phyloP scores from a whole-genome alignment of 768 basidiomycete species.

The Collybia mongolica region DNA sequence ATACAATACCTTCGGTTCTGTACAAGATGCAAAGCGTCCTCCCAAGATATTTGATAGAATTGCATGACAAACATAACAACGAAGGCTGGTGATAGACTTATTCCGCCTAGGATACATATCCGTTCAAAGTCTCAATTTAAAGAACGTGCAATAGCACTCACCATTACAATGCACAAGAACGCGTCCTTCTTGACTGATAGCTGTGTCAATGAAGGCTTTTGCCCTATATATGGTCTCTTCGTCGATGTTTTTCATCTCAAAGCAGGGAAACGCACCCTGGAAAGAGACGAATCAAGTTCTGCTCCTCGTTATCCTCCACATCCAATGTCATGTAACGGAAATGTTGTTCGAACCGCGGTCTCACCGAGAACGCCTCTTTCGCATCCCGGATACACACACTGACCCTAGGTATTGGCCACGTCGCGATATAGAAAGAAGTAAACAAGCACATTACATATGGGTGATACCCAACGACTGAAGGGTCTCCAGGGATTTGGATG shows the following conservation, averaged over 20 bases:
- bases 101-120: slow-evolving; percentile 58
- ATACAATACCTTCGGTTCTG: slow-evolving; percentile 93
- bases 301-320: slow-evolving; percentile 91
- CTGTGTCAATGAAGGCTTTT: slow-evolving; percentile 70
- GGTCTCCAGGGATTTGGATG: slow-evolving; percentile 77
- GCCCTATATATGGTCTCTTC: slow-evolving; percentile 70
- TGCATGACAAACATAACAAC: slow-evolving; percentile 96
- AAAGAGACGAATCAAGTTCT: slow-evolving; percentile 90
- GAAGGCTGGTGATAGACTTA: slow-evolving; percentile 84
- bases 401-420: slow-evolving; percentile 13
- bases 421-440: slow-evolving; percentile 6
- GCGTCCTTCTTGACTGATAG: slow-evolving; percentile 61
- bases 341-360: slow-evolving; percentile 77
- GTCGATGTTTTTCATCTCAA: slow-evolving; percentile 75
- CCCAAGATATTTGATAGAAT: slow-evolving; percentile 76
- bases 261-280: slow-evolving; percentile 57
- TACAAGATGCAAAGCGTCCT: slow-evolving; percentile 85
- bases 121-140: slow-evolving; percentile 1
- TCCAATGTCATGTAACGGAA: slow-evolving; percentile 81
- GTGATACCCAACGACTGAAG: slow-evolving; percentile 69
- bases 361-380: slow-evolving; percentile 88
- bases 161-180: slow-evolving; percentile 92
- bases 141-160: slow-evolving; percentile 25
- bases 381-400: slow-evolving; percentile 89
- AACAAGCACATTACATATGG: slow-evolving; percentile 60